Evolutionary conservation across 345 rosid species (phyloP), one percentile per base, ranked within the genome.

Genomic region (Kandelia obovata): DNA sequence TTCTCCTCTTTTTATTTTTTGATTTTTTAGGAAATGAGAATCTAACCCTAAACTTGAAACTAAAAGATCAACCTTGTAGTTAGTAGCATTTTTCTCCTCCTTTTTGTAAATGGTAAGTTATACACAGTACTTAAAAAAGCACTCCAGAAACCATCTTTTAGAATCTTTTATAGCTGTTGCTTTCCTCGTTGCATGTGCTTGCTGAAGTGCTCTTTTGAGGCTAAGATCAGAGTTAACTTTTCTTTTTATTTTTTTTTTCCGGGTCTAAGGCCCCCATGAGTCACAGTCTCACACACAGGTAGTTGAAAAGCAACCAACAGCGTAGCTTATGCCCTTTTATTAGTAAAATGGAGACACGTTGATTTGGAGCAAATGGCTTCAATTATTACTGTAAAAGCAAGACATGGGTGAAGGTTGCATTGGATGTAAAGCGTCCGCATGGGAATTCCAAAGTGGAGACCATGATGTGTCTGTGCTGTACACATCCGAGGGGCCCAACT

Each of bases 121-220:
- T 9, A 25, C 62, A 37, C 49, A 11, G 7, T 55, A 67, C 58
- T 67, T 67, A 13, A 58, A 62, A 71, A 70, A 68, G 69, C 71
- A 58, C 28, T 1, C 13, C 13, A 39, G 16, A 43, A 43, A 34
- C 37, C 37, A 34, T 7, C 64, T 78, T 78, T 77, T 69, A 67
- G 53, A 62, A 23, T 17, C 1, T 2, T 16, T 27, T 32, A 11
- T 39, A 57, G 61, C 35, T 59, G 65, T 53, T 37, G 73, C 72
- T 72, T 80, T 70, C 37, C 71, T 53, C 73, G 19, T 58, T 37
- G 74, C 84, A 78, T 80, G 87, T 76, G 81, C 67, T 74, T 68
- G 56, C 62, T 70, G 39, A 55, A 47, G 58, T 71, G 68, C 57
- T 64, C 57, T 56, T 67, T 73, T 71, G 62, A 26, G 53, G 25